Evolutionary conservation across 495 filamentous ascomycete species (phyloP), one percentile per base, ranked within the genome.

Genomic region (Penicillium longicatenatum): DNA sequence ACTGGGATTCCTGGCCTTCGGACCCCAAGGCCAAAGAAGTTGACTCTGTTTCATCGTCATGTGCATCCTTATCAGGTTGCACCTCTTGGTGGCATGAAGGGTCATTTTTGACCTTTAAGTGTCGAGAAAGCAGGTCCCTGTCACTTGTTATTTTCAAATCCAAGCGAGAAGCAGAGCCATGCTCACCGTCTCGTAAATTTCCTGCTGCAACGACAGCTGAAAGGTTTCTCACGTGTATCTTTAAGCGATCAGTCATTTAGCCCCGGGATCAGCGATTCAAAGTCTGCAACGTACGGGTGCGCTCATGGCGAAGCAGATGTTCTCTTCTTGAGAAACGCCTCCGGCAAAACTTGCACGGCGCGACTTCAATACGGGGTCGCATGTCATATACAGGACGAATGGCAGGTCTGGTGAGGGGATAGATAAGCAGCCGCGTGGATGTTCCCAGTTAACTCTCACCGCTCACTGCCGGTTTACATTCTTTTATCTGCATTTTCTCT

Each of bases 151-250:
- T 17, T 20, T 45, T 16, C 11, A 11, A 16, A 14, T 20, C 22
- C 22, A 52, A 10, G 16, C 11, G 10, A 39, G 26, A 11, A 11
- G 11, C 21, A 20, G 39, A 31, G 12, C 11, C 12, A 12, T 20
- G n/a, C 9, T 21, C 22, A 54, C 51, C 51, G 35, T 54, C 51
- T 44, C 16, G 39, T 45, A 45, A 54, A 54, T 6, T 35, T 54
- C 24, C 29, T 54, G 12, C 21, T 35, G 43, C 51, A 54, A 6
- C 24, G 39, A 31, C 51, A 54, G n/a, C 51, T 17, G 12, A 54
- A 54, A 14, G 51, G 51, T n/a, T 54, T 54, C 24, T 54, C 51
- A 17, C 39, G 37, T 16, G 51, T 54, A 45, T 54, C 51, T 54
- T 21, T 45, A 8, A 35, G 14, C 14, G 5, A 10, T 42, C 17